Conservation (phyloP, 345 rosid species). For the Carallia brachiata region DNA sequence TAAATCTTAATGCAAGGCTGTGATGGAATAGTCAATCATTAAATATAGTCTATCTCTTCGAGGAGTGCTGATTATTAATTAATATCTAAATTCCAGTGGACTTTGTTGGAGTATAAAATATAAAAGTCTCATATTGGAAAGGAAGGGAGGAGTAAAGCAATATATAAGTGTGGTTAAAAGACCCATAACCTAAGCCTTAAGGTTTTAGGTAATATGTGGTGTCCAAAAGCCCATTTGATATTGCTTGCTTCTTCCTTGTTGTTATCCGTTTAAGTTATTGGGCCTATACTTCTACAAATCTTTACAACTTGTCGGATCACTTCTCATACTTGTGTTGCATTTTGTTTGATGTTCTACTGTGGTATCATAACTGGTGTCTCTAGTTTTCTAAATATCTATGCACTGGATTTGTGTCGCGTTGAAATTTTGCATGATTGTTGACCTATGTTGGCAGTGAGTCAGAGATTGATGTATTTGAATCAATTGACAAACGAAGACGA, state of each 20-base stretch:
- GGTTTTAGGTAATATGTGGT: too few species aligned
- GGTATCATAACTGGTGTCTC: background rate
- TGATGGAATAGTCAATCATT: background rate
- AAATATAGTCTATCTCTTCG: background rate
- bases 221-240: too few species aligned
- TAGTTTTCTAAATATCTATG: background rate
- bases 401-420: background rate
- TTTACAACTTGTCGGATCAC: background rate
- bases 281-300: too few species aligned
- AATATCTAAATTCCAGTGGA: background rate
- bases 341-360: background rate
- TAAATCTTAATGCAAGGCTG: background rate
- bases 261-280: too few species aligned
- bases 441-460: slow-evolving; percentile 55
- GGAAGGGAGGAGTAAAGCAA: too few species aligned
- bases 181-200: too few species aligned
- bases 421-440: slow-evolving; percentile 4
- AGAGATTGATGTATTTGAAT: slow-evolving; percentile 88
- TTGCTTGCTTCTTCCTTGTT: too few species aligned
- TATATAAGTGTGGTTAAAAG: too few species aligned
- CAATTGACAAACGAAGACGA: slow-evolving; percentile 65
- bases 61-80: background rate
- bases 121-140: too few species aligned
- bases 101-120: too few species aligned
- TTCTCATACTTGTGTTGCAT: background rate